Evolutionary conservation across 2,329 filamentous ascomycete species (phyloP), one percentile per base, ranked within the genome.

Genomic region (Endocalyx cinctus): DNA sequence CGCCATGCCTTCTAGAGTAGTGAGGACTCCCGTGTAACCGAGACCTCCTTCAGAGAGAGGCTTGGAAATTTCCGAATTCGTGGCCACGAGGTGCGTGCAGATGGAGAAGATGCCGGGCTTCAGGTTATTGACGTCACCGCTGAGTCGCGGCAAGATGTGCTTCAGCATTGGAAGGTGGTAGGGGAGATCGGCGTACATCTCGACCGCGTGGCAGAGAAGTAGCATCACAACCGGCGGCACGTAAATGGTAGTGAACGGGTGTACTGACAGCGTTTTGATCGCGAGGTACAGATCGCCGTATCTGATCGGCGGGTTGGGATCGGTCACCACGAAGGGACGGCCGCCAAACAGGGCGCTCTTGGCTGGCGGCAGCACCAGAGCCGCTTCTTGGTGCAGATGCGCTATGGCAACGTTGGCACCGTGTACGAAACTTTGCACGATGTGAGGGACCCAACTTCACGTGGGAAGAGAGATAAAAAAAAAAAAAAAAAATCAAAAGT

Each of bases 41-140:
- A 68, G 42, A 1, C 63, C 64, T 8, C 63, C 64, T 5, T 57
- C 44, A 2, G 37, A 30, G 1, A 63, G 51, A 1, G 60, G 46
- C 37, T 46, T 54, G 12, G 52, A 42, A 0, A 47, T 47, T 5
- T 55, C 55, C 0, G 51, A 50, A 35, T 65, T 58, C 3, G 46
- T 53, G 4, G 52, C 62, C 5, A 63, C 48, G 3, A 66, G 43
- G 30, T 67, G 62, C 5, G 62, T 62, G 27, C 55, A 57, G 26
- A 67, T 63, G 10, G 58, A 60, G 34, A 67, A 65, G 7, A 67
- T 36, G 1, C 52, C 57, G 0, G 64, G 64, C 42, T 65, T 58
- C 17, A 67, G 42, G 32, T 62, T 53, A 33, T 48, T 53, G 13
- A 57, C 34, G 12, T 61, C 59, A 6, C 63, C 58, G 1, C 33